A percentile compares a stretch with the other conserved stretches of the same genome.
These are phyloP conservation scores for Dryas alaskensis DNA, from an alignment of 306 rosid species.

Conservation along the genomic window DNA sequence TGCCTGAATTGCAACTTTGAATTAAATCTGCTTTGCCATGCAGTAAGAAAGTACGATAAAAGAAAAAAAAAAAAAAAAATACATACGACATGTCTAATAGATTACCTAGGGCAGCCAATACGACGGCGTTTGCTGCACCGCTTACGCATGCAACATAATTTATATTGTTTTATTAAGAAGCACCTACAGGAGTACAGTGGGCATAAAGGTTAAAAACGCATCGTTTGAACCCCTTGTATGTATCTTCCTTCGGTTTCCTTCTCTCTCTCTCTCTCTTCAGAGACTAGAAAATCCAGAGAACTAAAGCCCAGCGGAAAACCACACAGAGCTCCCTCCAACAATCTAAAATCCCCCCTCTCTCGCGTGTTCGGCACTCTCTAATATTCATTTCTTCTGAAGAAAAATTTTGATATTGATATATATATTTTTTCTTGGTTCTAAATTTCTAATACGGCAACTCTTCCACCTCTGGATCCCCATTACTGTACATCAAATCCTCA, in stretches of 20 bases:
- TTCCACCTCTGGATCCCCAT: constrained; percentile 19
- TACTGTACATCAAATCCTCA: background rate
- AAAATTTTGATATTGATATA: background rate
- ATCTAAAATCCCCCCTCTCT: constrained; percentile 40
- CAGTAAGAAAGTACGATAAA: background rate
- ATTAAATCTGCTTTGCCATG: background rate
- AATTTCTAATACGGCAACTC: constrained; percentile 12
- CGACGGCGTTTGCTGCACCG: constrained; percentile 19
- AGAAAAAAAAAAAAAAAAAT: background rate
- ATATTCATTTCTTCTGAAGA: background rate
- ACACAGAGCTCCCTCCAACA: constrained; percentile 44
- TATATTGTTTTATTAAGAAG: background rate
- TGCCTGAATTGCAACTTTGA: background rate
- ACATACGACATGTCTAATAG: background rate
- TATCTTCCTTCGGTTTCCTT: constrained; percentile 18
- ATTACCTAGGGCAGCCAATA: background rate
- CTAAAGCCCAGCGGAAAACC: constrained; percentile 25
- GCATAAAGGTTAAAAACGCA: constrained; percentile 50
- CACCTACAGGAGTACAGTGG: constrained; percentile 19
- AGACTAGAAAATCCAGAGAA: constrained; percentile 26
- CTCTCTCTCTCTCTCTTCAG: background rate
- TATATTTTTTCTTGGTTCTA: background rate
- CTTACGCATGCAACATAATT: background rate
- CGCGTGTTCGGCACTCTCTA: constrained; percentile 40
- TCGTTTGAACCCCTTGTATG: constrained; percentile 33